Percentiles rank a stretch among this genome's conserved stretches.
Evolutionary conservation across 2,329 filamentous ascomycete genomes (phyloP).

Genomic region (Colletotrichum sp.): DNA sequence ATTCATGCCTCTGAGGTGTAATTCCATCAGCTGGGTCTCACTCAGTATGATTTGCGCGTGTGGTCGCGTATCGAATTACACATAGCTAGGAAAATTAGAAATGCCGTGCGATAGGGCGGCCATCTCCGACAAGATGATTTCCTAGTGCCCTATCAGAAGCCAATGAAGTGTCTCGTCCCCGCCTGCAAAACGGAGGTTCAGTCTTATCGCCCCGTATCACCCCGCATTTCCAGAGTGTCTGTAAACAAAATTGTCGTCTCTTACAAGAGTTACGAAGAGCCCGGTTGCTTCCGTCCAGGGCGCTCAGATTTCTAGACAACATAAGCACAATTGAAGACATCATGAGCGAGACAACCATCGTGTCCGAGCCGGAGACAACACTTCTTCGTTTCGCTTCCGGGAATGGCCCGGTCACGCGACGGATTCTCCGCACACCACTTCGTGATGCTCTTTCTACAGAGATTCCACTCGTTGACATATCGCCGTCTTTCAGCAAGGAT

Average conservation of each 20-base stretch:
- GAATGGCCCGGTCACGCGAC: conserved; percentile 40
- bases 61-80: neutral
- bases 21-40: neutral
- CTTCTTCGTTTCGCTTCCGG: conserved; percentile 39
- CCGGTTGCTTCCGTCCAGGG: neutral
- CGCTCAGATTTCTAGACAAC: neutral
- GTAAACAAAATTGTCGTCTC: neutral
- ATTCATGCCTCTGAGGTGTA: neutral
- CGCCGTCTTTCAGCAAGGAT: conserved; percentile 40
- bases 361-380: conserved; percentile 23
- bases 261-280: neutral
- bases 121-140: neutral
- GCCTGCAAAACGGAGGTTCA: neutral
- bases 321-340: neutral
- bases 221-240: neutral
- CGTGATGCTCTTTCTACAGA: conserved; percentile 44
- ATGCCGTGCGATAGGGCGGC: neutral
- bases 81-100: neutral
- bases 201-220: neutral
- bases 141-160: neutral
- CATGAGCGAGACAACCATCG: neutral
- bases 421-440: conserved; percentile 37
- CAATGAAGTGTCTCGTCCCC: neutral
- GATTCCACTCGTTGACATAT: conserved; percentile 60
- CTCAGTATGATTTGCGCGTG: accelerated